Percentiles rank a stretch among this genome's conserved stretches.
Evolutionary conservation across 345 rosid genomes (phyloP).

Genomic region (Linum usitatissimum): DNA sequence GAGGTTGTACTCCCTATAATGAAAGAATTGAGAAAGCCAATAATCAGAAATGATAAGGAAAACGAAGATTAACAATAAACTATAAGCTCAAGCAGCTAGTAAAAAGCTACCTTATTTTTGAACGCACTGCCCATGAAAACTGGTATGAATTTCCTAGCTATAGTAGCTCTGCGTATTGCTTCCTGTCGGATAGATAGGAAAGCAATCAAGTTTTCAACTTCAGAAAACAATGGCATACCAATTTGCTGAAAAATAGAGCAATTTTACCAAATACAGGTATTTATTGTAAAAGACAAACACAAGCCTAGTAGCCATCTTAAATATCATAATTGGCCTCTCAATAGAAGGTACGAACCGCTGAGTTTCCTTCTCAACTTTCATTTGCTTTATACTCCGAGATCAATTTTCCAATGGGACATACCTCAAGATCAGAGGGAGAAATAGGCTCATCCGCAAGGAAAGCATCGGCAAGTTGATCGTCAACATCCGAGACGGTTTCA

Average conservation of each 20-base stretch:
- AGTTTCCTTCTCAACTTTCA: neutral
- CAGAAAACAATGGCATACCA: neutral
- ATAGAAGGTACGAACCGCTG: neutral
- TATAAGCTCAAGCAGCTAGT: neutral
- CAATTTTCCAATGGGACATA: constrained; percentile 14
- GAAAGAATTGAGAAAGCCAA: neutral
- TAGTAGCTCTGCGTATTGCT: constrained; percentile 92
- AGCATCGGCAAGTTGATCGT: constrained; percentile 78
- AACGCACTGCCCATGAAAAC: constrained; percentile 99
- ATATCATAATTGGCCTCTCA: neutral
- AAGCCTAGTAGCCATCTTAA: neutral
- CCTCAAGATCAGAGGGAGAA: constrained; percentile 74
- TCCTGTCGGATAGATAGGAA: constrained; percentile 31
- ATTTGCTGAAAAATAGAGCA: neutral
- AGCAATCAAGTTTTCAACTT: constrained; percentile 5
- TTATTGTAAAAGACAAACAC: neutral
- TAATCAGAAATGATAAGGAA: neutral
- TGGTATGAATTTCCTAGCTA: constrained; percentile 82
- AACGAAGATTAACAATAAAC: constrained; percentile 8
- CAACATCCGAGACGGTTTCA: constrained; percentile 92
- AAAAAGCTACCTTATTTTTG: constrained; percentile 73
- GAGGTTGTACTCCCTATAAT: constrained; percentile 86
- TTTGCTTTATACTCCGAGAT: neutral
- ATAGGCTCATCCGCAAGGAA: constrained; percentile 86
- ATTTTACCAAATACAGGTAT: neutral